phyloP scores from a whole-genome alignment of 2,329 filamentous ascomycete genomes.

The Cordyceps javanica region DNA sequence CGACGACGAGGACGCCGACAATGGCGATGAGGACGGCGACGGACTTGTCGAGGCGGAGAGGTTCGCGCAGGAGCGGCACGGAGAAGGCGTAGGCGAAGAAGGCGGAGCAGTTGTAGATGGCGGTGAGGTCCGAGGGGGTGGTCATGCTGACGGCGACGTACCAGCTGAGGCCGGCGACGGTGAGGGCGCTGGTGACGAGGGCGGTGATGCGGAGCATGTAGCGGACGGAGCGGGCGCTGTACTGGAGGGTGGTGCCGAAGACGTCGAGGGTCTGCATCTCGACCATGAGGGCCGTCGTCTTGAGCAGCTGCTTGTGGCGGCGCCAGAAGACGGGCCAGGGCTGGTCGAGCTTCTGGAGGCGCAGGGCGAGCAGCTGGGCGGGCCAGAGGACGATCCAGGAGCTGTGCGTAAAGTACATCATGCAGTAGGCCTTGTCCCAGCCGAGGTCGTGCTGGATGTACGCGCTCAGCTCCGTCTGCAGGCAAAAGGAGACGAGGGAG shows the following conservation, averaged over 20 bases:
- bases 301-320: conserved; percentile 43
- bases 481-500: conserved; percentile 79
- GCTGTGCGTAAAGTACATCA: conserved; percentile 96
- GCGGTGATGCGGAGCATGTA: conserved; percentile 78
- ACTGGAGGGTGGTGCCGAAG: conserved; percentile 33
- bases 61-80: conserved; percentile 82
- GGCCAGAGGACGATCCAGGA: conserved; percentile 92
- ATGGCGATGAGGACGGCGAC: conserved; percentile 84
- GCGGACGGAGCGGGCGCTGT: conserved; percentile 38
- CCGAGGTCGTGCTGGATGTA: conserved; percentile 88
- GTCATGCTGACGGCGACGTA: conserved; percentile 93
- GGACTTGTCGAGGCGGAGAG: conserved; percentile 76
- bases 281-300: conserved; percentile 70
- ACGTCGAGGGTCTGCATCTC: conserved; percentile 69
- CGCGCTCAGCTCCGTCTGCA: conserved; percentile 92
- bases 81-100: conserved; percentile 99
- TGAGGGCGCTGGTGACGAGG: conserved; percentile 78
- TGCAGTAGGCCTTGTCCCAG: conserved; percentile 99
- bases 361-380: conserved; percentile 70
- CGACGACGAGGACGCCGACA: conserved; percentile 84
- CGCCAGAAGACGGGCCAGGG: conserved; percentile 86
- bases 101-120: conserved; percentile 98
- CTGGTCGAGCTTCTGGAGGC: conserved; percentile 69
- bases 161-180: conserved; percentile 88
- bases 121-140: conserved; percentile 86